Evolutionary conservation across 2,329 filamentous ascomycete genomes (phyloP), one percentile per base, ranked within the genome.

Genomic region (Epichloe baconii): DNA sequence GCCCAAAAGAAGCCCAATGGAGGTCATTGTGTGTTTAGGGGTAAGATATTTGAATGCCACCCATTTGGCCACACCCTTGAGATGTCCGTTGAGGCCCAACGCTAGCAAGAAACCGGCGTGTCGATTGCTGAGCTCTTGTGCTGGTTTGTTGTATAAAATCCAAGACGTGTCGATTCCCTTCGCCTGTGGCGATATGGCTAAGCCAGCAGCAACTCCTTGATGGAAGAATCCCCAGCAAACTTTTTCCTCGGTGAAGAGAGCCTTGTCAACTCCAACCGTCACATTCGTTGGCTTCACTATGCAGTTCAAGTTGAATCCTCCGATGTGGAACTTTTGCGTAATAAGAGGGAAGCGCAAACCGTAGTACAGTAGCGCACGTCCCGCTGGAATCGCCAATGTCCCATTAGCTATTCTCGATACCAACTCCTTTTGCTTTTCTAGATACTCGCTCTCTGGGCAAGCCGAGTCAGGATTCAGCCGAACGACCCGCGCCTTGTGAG

Each of bases 211-310:
- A 34, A 94, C 91, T 6, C 93, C 93, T 53, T 94, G 88, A 64
- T 98, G 93, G 68, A 98, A 98, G 68, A 96, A 98, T 0, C 91
- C 90, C 93, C 93, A 98, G 62, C 88, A 91, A 41, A 95, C 88
- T 66, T 95, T 97, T 60, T 98, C 93, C 68, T 98, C 93, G 0
- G 87, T 91, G 61, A 95, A 95, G 2, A 85, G 74, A 5, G 78
- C 76, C 60, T 91, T 88, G 62, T 98, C 93, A 6, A 93, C 89
- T n/a, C 88, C 90, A 34, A 98, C 86, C 2, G 88, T 94, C 37
- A 89, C 89, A 56, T 94, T 93, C 54, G 86, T 83, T 3, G 94
- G 93, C 62, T 89, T 93, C 73, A 98, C 90, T 8, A 93, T 75
- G 62, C 90, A 96, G 49, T 87, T 88, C 37, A 95, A 76, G 56